These are phyloP conservation scores for Leishmania tropica DNA, from an alignment of 208 protist genomes.

Conservation along the genomic window DNA sequence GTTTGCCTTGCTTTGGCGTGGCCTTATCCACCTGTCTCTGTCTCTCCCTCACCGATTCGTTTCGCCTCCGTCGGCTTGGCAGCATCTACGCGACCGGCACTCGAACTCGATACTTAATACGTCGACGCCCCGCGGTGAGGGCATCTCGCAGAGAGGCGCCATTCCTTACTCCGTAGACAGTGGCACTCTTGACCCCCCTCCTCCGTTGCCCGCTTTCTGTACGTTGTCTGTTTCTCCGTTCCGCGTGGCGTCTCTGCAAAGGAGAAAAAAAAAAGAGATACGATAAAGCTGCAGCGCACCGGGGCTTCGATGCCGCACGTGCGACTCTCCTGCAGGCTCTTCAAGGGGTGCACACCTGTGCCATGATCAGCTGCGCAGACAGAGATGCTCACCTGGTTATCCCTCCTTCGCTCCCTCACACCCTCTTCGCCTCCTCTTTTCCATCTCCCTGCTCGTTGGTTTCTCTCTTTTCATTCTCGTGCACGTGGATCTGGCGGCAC, in stretches of 20 bases:
- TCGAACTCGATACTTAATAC: neutral
- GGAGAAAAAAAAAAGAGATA: neutral
- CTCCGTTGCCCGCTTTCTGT: too few species aligned
- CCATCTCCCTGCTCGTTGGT: neutral
- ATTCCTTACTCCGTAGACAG: neutral
- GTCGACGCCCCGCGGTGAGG: neutral
- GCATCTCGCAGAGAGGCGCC: neutral
- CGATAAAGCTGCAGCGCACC: too few species aligned
- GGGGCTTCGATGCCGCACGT: neutral
- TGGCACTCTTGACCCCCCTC: too few species aligned
- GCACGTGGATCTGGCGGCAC: neutral
- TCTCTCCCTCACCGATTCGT: neutral
- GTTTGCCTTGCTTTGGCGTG: neutral
- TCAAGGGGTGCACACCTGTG: neutral
- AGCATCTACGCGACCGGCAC: neutral
- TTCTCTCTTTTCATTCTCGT: neutral
- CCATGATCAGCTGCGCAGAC: neutral
- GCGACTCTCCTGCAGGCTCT: neutral
- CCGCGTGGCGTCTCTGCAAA: neutral
- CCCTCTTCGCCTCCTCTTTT: neutral
- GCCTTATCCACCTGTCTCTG: neutral
- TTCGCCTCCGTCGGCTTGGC: neutral
- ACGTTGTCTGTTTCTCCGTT: neutral
- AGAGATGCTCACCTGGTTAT: neutral
- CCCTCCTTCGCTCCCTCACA: constrained; percentile 5